Base-by-base conservation (phyloP, 345 rosid genomes). In the Moricandia moricandioides region DNA sequence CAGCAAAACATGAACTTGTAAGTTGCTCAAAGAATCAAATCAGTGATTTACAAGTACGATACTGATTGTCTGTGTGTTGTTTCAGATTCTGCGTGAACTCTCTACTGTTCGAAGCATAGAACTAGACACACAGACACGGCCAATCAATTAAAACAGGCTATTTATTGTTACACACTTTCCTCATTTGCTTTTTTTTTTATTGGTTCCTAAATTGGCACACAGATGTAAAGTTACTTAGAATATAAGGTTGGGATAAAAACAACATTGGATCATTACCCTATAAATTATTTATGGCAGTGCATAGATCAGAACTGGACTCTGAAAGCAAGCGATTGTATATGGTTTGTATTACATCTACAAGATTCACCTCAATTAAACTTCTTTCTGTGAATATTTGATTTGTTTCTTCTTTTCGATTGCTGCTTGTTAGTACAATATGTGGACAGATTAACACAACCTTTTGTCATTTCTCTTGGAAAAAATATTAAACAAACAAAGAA, bases 1-100 rank as follows among this genome's bases (percentile, higher is more conserved):
- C 72, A 74, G 89, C 84, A 90, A 85, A 87, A 89, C 79, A 13
- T 95, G 86, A 92, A 70, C 75, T 70, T 65, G 45, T 80, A 71
- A 37, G 71, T 62, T 63, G 10, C 59, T 33, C 31, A 2, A 55
- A 31, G 45, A 56, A 8, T 31, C n/a, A 31, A 9, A 13, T n/a
- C 62, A 24, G 35, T 69, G 57, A 30, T 37, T 35, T 33, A 12
- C 35, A 67, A 12, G 17, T 27, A 69, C 18, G 56, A 39, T 37
- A 3, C 14, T 31, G 33, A 43, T 29, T 13, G 1, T 21, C 24
- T 21, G 54, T 68, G 29, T 8, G 72, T 71, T 77, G 64, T 78
- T 65, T 49, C 81, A 71, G 77, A 29, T 58, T 71, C 13, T 65
- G 58, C 14, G 63, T 16, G 71, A 0, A 54, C 71, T 68, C 63